Percentiles rank a stretch among this genome's conserved stretches.
These are phyloP conservation scores for Wickerhamiella siamensis DNA, from an alignment of 805 yeast species.

Conservation along the genomic window DNA sequence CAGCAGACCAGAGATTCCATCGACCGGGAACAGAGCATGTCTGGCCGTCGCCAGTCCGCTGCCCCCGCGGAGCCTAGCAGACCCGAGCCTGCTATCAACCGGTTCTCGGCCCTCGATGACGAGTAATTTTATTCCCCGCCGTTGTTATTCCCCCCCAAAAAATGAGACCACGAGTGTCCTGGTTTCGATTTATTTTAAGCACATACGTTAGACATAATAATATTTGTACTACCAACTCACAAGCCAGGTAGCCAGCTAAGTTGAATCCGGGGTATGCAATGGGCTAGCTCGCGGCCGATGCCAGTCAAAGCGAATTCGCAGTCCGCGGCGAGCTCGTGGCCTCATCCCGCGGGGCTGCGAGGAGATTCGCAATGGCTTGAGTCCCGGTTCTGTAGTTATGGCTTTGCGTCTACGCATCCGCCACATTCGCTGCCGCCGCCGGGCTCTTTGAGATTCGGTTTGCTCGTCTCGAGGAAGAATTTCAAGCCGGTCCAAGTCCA, in stretches of 20 bases:
- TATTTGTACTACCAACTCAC: too few species aligned
- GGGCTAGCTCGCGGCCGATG: neutral
- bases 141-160: neutral
- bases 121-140: neutral
- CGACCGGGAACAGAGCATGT: neutral
- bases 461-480: neutral
- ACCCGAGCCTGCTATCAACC: constrained; percentile 1
- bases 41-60: neutral
- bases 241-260: too few species aligned
- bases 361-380: neutral
- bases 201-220: neutral
- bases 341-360: neutral
- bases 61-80: neutral
- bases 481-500: neutral
- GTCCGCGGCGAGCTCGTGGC: neutral
- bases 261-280: too few species aligned
- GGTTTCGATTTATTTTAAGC: neutral
- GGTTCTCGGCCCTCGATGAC: constrained; percentile 3
- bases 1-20: neutral
- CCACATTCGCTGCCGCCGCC: neutral
- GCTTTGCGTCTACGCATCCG: neutral
- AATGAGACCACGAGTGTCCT: neutral
- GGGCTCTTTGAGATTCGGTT: neutral
- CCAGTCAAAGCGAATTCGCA: neutral
- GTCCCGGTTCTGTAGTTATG: neutral